Evolutionary conservation across 2,329 filamentous ascomycete species (phyloP).

Genomic region (Cladobotryum mycophilum): DNA sequence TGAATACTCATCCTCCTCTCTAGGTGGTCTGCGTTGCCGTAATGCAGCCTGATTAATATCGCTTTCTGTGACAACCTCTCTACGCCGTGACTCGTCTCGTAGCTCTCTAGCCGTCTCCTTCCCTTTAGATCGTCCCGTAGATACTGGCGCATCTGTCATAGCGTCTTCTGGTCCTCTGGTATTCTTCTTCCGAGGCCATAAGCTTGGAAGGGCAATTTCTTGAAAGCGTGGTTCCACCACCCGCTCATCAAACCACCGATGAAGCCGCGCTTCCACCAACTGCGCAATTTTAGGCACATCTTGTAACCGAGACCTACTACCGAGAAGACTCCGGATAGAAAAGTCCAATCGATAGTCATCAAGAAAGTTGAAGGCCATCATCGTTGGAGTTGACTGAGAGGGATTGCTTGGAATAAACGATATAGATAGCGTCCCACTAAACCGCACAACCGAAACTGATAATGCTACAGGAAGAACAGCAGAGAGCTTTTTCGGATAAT

Average conservation of each 20-base stretch:
- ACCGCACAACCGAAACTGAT: conserved; percentile 84
- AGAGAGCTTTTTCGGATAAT: conserved; percentile 85
- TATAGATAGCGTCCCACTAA: conserved; percentile 89
- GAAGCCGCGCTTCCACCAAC: conserved; percentile 70
- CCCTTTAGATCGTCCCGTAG: conserved; percentile 47
- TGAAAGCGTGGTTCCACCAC: conserved; percentile 82
- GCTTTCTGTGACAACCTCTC: conserved; percentile 41
- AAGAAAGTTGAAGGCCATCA: conserved; percentile 89
- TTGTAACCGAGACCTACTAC: conserved; percentile 71
- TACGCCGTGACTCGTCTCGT: conserved; percentile 42
- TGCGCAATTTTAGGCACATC: conserved; percentile 87
- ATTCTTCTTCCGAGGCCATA: conserved; percentile 82
- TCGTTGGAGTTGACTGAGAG: conserved; percentile 67
- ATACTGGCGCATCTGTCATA: conserved; percentile 39
- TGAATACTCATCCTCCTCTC: conserved; percentile 34
- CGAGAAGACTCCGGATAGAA: conserved; percentile 71
- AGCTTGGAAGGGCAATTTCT: conserved; percentile 72
- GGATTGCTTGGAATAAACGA: conserved; percentile 80
- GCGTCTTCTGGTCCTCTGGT: conserved; percentile 65
- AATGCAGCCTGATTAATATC: conserved; percentile 33
- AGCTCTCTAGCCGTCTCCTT: conserved; percentile 47
- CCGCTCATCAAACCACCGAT: conserved; percentile 83
- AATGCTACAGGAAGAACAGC: conserved; percentile 89
- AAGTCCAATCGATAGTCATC: conserved; percentile 83
- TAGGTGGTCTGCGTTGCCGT: conserved; percentile 32